These are phyloP conservation scores for Trichocladium uniseriatum DNA, from an alignment of 495 filamentous ascomycete genomes.

Conservation along the genomic window DNA sequence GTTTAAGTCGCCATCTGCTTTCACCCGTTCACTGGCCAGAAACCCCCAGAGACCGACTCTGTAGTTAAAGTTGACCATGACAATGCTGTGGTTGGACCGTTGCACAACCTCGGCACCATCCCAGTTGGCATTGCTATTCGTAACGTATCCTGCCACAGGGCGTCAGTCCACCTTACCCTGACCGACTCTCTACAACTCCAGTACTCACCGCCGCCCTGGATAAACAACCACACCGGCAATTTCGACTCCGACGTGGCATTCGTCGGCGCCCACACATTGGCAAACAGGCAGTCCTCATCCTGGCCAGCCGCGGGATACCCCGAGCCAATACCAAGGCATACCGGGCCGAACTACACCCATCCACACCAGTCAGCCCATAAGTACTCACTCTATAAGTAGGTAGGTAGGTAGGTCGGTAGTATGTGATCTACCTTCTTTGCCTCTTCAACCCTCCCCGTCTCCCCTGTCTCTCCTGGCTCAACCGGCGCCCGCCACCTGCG, in stretches of 20 bases:
- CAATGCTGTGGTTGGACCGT: slow-evolving; percentile 48
- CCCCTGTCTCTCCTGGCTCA: slow-evolving; percentile 18
- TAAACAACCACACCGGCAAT: slow-evolving; percentile 63
- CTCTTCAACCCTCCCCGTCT: slow-evolving; percentile 15
- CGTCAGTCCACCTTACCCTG: neutral
- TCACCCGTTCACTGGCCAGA: slow-evolving; percentile 52
- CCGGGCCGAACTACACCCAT: slow-evolving; percentile 38
- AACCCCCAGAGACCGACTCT: slow-evolving; percentile 70
- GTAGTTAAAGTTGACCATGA: slow-evolving; percentile 67
- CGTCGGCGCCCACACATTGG: slow-evolving; percentile 62
- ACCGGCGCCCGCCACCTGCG: slow-evolving; percentile 34
- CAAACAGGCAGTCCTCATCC: slow-evolving; percentile 67
- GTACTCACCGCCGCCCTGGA: slow-evolving; percentile 57
- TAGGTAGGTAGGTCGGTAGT: too few relatives aligned
- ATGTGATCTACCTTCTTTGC: slow-evolving; percentile 20
- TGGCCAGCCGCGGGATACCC: slow-evolving; percentile 28
- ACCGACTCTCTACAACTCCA: neutral
- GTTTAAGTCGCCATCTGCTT: slow-evolving; percentile 49
- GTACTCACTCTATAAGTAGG: too few relatives aligned
- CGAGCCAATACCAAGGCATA: slow-evolving; percentile 43
- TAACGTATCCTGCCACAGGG: slow-evolving; percentile 43
- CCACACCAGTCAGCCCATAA: too few relatives aligned
- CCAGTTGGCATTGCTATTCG: slow-evolving; percentile 54
- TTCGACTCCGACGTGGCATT: slow-evolving; percentile 38
- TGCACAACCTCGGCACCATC: slow-evolving; percentile 54